Conservation (phyloP, 306 rosid genomes). For the Astragalus membranaceus region DNA sequence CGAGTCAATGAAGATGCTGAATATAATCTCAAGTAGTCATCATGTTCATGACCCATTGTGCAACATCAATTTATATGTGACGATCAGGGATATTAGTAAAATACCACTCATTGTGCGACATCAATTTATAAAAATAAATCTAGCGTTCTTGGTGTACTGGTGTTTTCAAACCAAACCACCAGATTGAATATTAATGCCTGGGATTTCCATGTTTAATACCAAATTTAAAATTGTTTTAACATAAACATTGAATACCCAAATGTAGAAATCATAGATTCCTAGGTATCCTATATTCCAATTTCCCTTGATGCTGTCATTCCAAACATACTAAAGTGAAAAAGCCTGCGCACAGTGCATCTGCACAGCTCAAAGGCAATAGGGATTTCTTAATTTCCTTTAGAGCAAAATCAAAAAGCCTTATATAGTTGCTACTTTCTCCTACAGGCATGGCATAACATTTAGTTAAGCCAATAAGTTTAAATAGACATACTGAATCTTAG, state of each 20-base stretch:
- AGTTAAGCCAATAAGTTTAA: neutral
- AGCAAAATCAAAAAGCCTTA: neutral
- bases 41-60: no score
- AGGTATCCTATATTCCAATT: neutral
- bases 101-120: neutral
- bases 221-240: neutral
- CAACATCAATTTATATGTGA: neutral
- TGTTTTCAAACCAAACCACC: neutral
- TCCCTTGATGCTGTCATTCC: neutral
- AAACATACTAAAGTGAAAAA: neutral
- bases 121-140: slow-evolving; percentile 3
- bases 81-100: neutral
- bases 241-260: neutral
- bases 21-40: neutral
- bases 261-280: neutral
- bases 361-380: slow-evolving; percentile 2
- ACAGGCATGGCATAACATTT: neutral
- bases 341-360: neutral
- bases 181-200: neutral
- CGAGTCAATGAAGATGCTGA: neutral
- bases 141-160: neutral
- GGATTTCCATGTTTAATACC: neutral
- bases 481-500: neutral
- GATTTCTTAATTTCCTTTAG: slow-evolving; percentile 1
- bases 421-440: neutral